Percentiles rank a stretch among this genome's conserved stretches.
Evolutionary conservation across 2,329 filamentous ascomycete genomes (phyloP).

Genomic region (Xylaria sp.): DNA sequence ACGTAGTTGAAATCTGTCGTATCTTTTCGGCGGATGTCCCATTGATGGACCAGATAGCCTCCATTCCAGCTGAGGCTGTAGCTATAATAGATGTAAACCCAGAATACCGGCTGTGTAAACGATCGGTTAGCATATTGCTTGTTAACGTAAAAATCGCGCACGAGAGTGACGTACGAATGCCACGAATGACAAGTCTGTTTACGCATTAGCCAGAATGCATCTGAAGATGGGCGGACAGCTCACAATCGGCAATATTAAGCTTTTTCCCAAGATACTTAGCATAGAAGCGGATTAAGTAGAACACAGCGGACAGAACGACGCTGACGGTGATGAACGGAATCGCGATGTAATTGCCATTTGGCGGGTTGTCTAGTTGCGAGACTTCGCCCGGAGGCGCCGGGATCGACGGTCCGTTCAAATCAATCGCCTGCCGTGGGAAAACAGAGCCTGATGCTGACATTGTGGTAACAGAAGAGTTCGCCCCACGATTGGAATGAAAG

Average conservation of each 20-base stretch:
- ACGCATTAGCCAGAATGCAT: background rate
- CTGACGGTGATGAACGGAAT: conserved; percentile 12
- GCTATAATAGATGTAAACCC: conserved; percentile 17
- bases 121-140: background rate
- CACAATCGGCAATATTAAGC: conserved; percentile 11
- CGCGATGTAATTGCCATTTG: conserved; percentile 14
- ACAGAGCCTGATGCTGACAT: background rate
- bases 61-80: conserved; percentile 15
- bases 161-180: background rate
- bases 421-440: background rate
- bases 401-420: conserved; percentile 7
- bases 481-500: too few species aligned
- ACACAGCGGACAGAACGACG: background rate
- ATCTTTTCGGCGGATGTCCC: conserved; percentile 14
- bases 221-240: background rate
- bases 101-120: conserved; percentile 14
- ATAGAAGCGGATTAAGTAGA: conserved; percentile 13
- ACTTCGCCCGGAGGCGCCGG: conserved; percentile 2
- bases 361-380: conserved; percentile 11
- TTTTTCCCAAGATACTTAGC: conserved; percentile 16
- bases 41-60: conserved; percentile 24
- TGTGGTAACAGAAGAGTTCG: background rate
- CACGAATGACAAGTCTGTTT: background rate
- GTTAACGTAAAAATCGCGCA: background rate
- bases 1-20: conserved; percentile 9